Base-by-base conservation (phyloP, 2,329 filamentous ascomycete species). In the Fusarium chaquense region DNA sequence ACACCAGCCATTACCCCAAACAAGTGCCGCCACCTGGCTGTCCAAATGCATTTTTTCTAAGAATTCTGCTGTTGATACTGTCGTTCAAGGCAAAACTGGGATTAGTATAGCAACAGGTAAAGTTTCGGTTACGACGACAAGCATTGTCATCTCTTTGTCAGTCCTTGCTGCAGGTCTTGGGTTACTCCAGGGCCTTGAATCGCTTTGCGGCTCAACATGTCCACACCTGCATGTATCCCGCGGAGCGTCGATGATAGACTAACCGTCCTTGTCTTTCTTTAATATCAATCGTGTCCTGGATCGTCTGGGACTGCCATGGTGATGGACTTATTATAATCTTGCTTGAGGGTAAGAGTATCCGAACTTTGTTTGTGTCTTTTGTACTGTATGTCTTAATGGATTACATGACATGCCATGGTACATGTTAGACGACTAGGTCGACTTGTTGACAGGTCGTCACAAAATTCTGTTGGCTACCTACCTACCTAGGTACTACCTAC, bases 391-490 rank as follows among this genome's bases (percentile, higher is more conserved):
- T 62, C 15, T 58, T n/a, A 44, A 16, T 11, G 20, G 49, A 28
- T 50, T 24, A 9, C 9, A 11, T 44, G 15, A 9, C 9, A 11
- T 44, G 15, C 35, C 28, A 30, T 30, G 28, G 28, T 30, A 30
- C 9, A 30, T 30, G 3, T 40, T 36, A 46, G 30, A 40, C 40
- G 15, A 30, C 38, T n/a, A n/a, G n/a, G n/a, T n/a, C n/a, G n/a
- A n/a, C n/a, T n/a, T n/a, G n/a, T n/a, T n/a, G n/a, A n/a, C n/a
- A n/a, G n/a, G 43, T 32, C 41, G 41, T 58, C 45, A 38, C 43
- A 43, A 44, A 56, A 58, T 58, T 59, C 54, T 70, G 67, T 70
- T 70, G 67, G 67, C 49, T 24, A 6, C 20, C 20, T 20, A 20
- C 20, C 20, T 20, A 20, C 20, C 20, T 20, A 20, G 20, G 20